Conservation (phyloP, 164 flowering plant genomes). For the Berberis thunbergii region DNA sequence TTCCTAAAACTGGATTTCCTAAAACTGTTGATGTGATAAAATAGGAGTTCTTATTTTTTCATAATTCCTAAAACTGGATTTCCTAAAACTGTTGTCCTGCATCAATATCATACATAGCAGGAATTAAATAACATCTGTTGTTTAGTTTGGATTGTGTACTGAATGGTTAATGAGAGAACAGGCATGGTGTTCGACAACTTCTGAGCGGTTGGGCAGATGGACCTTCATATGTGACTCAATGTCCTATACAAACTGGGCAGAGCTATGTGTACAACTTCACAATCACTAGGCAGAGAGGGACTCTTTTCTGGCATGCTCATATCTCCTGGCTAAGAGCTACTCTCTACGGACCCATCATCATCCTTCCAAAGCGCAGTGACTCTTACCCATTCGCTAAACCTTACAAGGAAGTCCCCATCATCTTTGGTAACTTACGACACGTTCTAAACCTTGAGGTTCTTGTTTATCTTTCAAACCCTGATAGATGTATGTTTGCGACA, state of each 20-base stretch:
- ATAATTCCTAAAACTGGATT: no score
- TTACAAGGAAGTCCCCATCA: slow-evolving; percentile 52
- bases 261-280: slow-evolving; percentile 54
- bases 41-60: no score
- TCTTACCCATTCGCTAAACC: slow-evolving; percentile 51
- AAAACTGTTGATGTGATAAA: no score
- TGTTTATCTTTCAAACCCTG: background rate
- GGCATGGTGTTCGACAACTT: slow-evolving; percentile 67
- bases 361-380: slow-evolving; percentile 40
- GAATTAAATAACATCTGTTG: no score
- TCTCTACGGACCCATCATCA: slow-evolving; percentile 52
- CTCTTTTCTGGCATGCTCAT: slow-evolving; percentile 53
- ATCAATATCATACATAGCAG: no score
- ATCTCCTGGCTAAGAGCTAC: slow-evolving; percentile 56
- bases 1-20: no score
- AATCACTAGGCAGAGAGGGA: slow-evolving; percentile 51
- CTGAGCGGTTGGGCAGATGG: slow-evolving; percentile 64
- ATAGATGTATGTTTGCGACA: background rate
- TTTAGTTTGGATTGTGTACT: no score
- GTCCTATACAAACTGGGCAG: slow-evolving; percentile 62
- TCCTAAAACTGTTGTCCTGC: no score
- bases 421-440: slow-evolving; percentile 31
- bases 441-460: background rate
- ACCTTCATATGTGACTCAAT: slow-evolving; percentile 55
- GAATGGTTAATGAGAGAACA: slow-evolving; percentile 5